Evolutionary conservation across 1,284 basidiomycete genomes (phyloP), one percentile per base, ranked within the genome.

Genomic region (Apiotrichum sp.): DNA sequence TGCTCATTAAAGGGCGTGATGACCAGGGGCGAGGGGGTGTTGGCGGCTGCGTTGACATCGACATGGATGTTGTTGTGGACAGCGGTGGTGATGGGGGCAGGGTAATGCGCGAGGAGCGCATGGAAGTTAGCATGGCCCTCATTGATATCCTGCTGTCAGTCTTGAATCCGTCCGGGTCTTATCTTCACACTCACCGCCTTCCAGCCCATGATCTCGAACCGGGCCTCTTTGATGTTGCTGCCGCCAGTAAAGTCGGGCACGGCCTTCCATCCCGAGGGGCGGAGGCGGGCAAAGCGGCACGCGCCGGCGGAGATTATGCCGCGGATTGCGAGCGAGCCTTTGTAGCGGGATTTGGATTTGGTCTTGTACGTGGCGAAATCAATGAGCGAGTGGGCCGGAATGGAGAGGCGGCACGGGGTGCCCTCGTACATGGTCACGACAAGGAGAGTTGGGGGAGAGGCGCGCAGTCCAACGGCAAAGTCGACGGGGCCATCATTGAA

Each of bases 401-500:
- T 32, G 2, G 36, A 41, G 38, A 35, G 46, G 40, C 53, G 53
- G 44, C 33, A 52, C 9, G 50, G 6, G 40, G n/a, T 6, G 6
- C 6, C 7, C n/a, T 40, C 13, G 50, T 48, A 39, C 43, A 36
- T 14, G 1, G 32, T 34, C 8, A 29, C 22, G 7, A 50, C 2
- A 14, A 50, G 7, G 14, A 50, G 31, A 39, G 34, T 32, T 0
- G 48, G 35, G 1, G 55, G 33, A 6, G 52, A 16, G 32, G 61
- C 29, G 14, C 51, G 49, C 6, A 67, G 9, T 1, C 65, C 50
- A 6, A 59, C 55, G 11, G 50, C 67, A n/a, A 69, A 59, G 42
- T 71, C 68, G 36, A 67, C 65, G 13, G 29, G 38, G 3, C 52
- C 29, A n/a, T 16, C 10, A 14, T 48, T 46, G 14, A 52, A 55